Conservation (phyloP, 1,139 yeast genomes). For the Candida albicans region DNA sequence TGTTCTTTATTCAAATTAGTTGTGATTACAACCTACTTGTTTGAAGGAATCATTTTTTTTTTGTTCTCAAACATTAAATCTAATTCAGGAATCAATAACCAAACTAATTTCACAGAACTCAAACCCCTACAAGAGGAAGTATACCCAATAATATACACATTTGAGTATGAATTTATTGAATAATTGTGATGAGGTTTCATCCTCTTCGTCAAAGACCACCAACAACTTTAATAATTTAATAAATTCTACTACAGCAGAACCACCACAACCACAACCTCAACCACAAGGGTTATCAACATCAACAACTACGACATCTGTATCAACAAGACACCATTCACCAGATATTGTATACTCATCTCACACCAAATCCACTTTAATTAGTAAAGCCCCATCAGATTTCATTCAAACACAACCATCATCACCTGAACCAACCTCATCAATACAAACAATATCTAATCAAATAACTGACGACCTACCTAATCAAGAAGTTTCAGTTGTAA, state of each 20-base stretch:
- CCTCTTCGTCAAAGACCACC: constrained; percentile 9
- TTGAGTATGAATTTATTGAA: constrained; percentile 20
- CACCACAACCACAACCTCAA: not conserved
- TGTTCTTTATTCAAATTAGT: too few relatives aligned
- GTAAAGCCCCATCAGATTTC: constrained; percentile 1
- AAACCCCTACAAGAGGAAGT: too few relatives aligned
- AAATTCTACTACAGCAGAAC: constrained; percentile 7
- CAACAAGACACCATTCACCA: not conserved
- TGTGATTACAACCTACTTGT: too few relatives aligned
- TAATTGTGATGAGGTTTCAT: constrained; percentile 15
- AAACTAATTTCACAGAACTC: not conserved
- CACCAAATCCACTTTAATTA: constrained; percentile 1
- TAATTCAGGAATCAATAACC: too few relatives aligned
- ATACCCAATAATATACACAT: too few relatives aligned
- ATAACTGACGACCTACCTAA: constrained; percentile 2
- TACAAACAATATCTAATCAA: not conserved
- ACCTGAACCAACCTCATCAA: not conserved
- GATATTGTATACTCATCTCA: constrained; percentile 1
- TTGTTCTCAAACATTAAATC: too few relatives aligned
- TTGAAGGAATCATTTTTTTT: too few relatives aligned
- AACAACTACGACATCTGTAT: not conserved
- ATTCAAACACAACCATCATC: constrained; percentile 4
- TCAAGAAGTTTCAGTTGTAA: constrained; percentile 33
- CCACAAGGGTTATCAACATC: not conserved
- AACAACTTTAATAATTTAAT: constrained; percentile 9